phyloP scores from a whole-genome alignment of 495 filamentous ascomycete species.

The Glarea lozoyensis region DNA sequence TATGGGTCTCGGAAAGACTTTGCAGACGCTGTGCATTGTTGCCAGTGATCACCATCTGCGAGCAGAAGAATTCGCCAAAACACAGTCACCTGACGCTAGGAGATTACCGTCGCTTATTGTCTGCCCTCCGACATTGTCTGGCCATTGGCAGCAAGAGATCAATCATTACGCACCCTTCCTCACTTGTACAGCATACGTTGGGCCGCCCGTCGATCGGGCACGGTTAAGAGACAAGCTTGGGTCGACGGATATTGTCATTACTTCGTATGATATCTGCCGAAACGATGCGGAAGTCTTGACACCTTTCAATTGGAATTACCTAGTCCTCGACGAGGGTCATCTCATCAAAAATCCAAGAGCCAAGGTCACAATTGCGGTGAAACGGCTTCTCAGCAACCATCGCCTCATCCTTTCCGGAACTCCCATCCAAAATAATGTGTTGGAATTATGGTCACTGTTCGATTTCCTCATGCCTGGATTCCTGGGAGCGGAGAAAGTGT shows the following conservation, averaged over 20 bases:
- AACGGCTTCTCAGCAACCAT: conserved; percentile 80
- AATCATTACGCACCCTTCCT: conserved; percentile 92
- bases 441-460: conserved; percentile 98
- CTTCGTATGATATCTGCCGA: conserved; percentile 93
- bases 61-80: conserved; percentile 78
- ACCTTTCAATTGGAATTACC: conserved; percentile 89
- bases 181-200: conserved; percentile 79
- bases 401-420: conserved; percentile 93
- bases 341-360: conserved; percentile 97
- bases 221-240: conserved; percentile 56
- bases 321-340: conserved; percentile 94
- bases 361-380: conserved; percentile 86
- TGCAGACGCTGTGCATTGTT: conserved; percentile 96
- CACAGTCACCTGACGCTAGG: conserved; percentile 63
- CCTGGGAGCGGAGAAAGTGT: conserved; percentile 96
- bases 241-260: conserved; percentile 84
- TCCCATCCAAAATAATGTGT: conserved; percentile 95
- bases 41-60: conserved; percentile 94
- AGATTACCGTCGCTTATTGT: conserved; percentile 87
- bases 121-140: conserved; percentile 93
- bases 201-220: conserved; percentile 69
- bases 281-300: conserved; percentile 84
- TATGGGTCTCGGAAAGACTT: conserved; percentile 96
- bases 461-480: conserved; percentile 99
- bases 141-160: conserved; percentile 98